These are phyloP conservation scores for Tarenaya hassleriana DNA, from an alignment of 345 rosid species.

Conservation along the genomic window DNA sequence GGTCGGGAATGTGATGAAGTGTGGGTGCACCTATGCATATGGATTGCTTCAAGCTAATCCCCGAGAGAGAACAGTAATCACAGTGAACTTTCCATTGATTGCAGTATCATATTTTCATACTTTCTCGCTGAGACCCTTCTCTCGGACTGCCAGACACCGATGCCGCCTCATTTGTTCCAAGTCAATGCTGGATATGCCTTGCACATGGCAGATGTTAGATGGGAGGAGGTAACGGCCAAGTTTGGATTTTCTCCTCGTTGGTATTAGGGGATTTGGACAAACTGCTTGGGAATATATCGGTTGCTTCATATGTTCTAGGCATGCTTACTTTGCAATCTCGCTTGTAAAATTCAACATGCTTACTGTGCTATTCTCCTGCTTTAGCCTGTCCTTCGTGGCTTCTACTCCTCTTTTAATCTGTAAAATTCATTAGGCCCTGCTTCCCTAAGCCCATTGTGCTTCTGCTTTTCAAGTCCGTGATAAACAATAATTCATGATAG, in stretches of 20 bases:
- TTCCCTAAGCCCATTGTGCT: no score
- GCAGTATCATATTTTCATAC: no score
- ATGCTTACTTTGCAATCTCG: no score
- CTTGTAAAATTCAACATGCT: no score
- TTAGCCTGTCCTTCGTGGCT: no score
- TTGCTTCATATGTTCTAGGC: no score
- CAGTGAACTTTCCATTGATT: not conserved
- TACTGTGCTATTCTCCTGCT: no score
- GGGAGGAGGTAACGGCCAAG: conserved; percentile 44
- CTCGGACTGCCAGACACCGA: conserved; percentile 47
- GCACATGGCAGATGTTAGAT: conserved; percentile 41
- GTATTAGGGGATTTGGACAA: conserved; percentile 9
- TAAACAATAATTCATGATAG: no score
- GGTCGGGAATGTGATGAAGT: conserved; percentile 38
- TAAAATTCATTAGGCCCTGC: no score
- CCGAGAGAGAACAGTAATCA: conserved; percentile 38
- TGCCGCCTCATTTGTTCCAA: conserved; percentile 76
- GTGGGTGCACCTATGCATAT: conserved; percentile 75
- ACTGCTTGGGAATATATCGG: not conserved
- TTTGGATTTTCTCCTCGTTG: not conserved
- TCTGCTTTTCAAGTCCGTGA: no score
- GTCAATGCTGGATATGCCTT: conserved; percentile 36
- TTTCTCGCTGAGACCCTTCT: no score
- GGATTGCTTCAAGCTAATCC: conserved; percentile 51
- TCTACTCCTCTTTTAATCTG: no score